A percentile compares a stretch with the other conserved stretches of the same genome.
Conservation (phyloP, 2,329 filamentous ascomycete species). For the Domatiomyces globalis region DNA sequence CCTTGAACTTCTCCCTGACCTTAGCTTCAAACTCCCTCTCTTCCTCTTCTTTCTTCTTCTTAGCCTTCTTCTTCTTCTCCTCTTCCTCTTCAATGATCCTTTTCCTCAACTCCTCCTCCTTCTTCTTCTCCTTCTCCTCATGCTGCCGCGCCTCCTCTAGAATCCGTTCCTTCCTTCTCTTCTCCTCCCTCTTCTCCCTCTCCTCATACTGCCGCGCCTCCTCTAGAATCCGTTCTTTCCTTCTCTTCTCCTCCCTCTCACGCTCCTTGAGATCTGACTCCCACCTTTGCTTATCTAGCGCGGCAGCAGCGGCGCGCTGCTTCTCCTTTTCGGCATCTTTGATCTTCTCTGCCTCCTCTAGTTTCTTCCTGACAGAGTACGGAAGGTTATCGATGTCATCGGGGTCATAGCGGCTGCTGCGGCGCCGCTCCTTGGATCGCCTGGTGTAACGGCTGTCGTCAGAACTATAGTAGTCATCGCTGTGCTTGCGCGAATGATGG, state of each 20-base stretch:
- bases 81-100: slow-evolving; percentile 18
- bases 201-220: slow-evolving; percentile 22
- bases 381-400: slow-evolving; percentile 19
- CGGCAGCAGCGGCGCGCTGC: slow-evolving; percentile 24
- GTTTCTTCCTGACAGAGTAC: slow-evolving; percentile 19
- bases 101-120: slow-evolving; percentile 18
- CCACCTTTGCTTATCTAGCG: slow-evolving; percentile 20
- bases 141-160: slow-evolving; percentile 18
- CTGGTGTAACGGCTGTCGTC: slow-evolving; percentile 4
- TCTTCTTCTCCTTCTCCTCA: slow-evolving; percentile 16
- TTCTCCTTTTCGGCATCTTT: slow-evolving; percentile 31
- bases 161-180: slow-evolving; percentile 10
- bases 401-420: slow-evolving; percentile 24
- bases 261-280: slow-evolving; percentile 31
- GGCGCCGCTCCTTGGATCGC: slow-evolving; percentile 23
- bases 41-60: slow-evolving; percentile 33
- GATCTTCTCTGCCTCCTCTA: slow-evolving; percentile 24
- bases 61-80: slow-evolving; percentile 34
- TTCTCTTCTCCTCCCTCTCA: slow-evolving; percentile 32
- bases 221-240: slow-evolving; percentile 11
- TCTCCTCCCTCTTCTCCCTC: slow-evolving; percentile 21
- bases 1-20: slow-evolving; percentile 25
- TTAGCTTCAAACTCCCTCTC: slow-evolving; percentile 36
- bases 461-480: background rate
- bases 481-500: background rate